phyloP scores from a whole-genome alignment of 164 flowering plant genomes.

The Warburgia ugandensis region DNA sequence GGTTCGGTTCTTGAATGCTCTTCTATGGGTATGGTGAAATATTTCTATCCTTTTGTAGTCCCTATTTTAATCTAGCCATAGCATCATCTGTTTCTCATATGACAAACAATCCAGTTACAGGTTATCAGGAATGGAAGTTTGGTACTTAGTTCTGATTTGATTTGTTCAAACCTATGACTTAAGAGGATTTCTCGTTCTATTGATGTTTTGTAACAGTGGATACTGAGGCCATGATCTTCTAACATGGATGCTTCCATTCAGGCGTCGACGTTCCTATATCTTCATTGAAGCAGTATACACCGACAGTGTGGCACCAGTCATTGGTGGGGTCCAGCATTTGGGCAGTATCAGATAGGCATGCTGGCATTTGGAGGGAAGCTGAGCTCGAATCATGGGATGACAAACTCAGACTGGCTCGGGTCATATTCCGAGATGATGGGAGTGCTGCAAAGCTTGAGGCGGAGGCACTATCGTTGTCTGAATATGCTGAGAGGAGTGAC shows the following conservation, averaged over 20 bases:
- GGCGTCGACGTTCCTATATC: conserved; percentile 67
- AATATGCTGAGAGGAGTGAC: conserved; percentile 50
- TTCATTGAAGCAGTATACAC: conserved; percentile 54
- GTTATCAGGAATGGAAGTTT: too few relatives aligned
- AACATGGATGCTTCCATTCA: conserved; percentile 18
- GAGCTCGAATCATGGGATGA: conserved; percentile 92
- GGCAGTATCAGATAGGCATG: conserved; percentile 50
- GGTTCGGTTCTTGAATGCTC: too few relatives aligned
- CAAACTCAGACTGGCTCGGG: conserved; percentile 32
- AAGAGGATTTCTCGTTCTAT: too few relatives aligned
- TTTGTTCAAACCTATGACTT: too few relatives aligned
- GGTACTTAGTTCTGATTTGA: too few relatives aligned
- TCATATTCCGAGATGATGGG: conserved; percentile 76
- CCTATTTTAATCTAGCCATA: too few relatives aligned
- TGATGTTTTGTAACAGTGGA: neutral
- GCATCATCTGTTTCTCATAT: too few relatives aligned
- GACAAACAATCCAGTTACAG: too few relatives aligned
- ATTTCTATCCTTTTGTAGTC: too few relatives aligned
- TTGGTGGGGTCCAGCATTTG: conserved; percentile 68
- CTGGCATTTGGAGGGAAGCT: conserved; percentile 79
- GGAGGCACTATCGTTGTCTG: conserved; percentile 58
- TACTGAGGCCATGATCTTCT: too few relatives aligned
- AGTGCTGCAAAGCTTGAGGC: conserved; percentile 50
- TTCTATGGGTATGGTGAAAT: too few relatives aligned
- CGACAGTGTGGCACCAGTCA: conserved; percentile 62